Evolutionary conservation across 805 yeast species (phyloP).

Genomic region (Debaryomyces maramus): DNA sequence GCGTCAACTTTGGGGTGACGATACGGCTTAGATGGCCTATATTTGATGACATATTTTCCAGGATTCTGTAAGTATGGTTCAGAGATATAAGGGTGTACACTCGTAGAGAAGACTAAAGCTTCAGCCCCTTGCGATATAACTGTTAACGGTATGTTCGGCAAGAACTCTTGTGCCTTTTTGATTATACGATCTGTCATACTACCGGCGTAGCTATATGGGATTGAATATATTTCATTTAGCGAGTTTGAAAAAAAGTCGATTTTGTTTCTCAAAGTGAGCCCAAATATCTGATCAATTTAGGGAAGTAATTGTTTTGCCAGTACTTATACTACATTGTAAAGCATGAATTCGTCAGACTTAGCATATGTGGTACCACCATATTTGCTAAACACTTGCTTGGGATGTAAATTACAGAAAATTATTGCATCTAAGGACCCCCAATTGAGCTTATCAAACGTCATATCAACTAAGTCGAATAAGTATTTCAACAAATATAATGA

Average conservation of each 20-base stretch:
- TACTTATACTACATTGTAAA: too few species aligned
- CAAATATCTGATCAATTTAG: too few species aligned
- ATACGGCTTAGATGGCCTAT: conserved; percentile 86
- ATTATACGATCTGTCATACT: conserved; percentile 58
- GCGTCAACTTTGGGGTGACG: conserved; percentile 83
- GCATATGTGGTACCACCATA: conserved; percentile 45
- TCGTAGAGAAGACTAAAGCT: conserved; percentile 70
- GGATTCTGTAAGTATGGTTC: conserved; percentile 25
- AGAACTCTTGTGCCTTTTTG: conserved; percentile 37
- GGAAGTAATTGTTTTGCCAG: too few species aligned
- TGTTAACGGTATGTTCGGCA: conserved; percentile 51
- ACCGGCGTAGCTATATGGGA: too few species aligned
- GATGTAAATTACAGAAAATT: conserved; percentile 30
- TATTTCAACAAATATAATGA: conserved; percentile 18
- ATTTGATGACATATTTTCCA: conserved; percentile 64
- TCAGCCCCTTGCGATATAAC: conserved; percentile 89
- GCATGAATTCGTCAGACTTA: conserved; percentile 16
- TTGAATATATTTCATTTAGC: too few species aligned
- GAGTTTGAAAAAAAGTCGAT: too few species aligned
- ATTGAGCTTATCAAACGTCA: conserved; percentile 26
- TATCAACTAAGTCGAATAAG: conserved; percentile 25
- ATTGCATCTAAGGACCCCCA: conserved; percentile 22
- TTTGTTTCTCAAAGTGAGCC: too few species aligned
- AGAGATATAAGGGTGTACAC: conserved; percentile 62
- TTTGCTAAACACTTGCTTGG: conserved; percentile 37